phyloP scores from a whole-genome alignment of 1,139 yeast species.

The Protomyces pachydermus region DNA sequence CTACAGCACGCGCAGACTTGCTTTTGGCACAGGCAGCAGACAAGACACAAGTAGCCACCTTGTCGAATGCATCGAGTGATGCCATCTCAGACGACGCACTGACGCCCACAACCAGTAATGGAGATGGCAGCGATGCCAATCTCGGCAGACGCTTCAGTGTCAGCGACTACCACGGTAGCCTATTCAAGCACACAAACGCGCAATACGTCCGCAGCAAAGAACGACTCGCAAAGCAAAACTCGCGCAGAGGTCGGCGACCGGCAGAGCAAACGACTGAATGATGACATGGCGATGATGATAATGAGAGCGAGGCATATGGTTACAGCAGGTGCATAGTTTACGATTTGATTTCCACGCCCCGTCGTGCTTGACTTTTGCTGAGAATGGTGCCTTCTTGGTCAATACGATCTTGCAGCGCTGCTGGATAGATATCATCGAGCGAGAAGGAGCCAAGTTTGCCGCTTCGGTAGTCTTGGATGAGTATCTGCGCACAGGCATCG shows the following conservation, averaged over 20 bases:
- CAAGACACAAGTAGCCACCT: not conserved
- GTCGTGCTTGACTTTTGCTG: conserved; percentile 21
- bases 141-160: not conserved
- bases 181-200: conserved; percentile 19
- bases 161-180: conserved; percentile 7
- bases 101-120: not conserved
- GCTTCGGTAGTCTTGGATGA: conserved; percentile 64
- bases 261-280: not conserved
- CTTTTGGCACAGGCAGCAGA: not conserved
- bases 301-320: not conserved
- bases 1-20: not conserved
- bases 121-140: not conserved
- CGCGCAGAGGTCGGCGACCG: not conserved
- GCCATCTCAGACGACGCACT: not conserved
- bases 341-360: not conserved
- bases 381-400: conserved; percentile 21
- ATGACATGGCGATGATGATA: not conserved
- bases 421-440: conserved; percentile 38
- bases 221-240: conserved; percentile 21
- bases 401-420: conserved; percentile 14
- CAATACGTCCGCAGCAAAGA: conserved; percentile 25
- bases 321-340: not conserved
- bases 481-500: conserved; percentile 57
- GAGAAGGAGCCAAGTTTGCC: conserved; percentile 47
- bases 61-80: not conserved